Evolutionary conservation across 2,329 filamentous ascomycete species (phyloP).

Genomic region (Claviceps fusiformis): DNA sequence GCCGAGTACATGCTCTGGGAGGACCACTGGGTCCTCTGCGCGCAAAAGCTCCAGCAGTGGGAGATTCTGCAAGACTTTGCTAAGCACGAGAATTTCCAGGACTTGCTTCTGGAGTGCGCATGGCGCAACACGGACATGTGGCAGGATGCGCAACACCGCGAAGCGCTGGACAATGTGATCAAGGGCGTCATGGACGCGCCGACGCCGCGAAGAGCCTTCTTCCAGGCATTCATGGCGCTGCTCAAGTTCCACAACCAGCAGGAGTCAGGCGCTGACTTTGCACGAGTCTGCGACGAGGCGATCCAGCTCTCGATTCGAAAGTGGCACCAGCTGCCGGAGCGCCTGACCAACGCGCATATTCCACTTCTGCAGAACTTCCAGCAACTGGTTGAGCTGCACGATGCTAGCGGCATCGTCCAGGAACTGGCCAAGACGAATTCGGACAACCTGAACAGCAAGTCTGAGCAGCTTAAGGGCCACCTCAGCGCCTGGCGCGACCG

Average conservation of each 20-base stretch:
- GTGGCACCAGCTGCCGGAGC: conserved; percentile 94
- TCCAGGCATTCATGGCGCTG: conserved; percentile 95
- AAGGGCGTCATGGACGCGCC: conserved; percentile 97
- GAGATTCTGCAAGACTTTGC: conserved; percentile 95
- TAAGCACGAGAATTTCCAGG: conserved; percentile 97
- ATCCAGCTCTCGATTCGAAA: conserved; percentile 95
- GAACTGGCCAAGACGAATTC: conserved; percentile 77
- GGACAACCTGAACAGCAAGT: conserved; percentile 81
- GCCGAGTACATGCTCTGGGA: conserved; percentile 99
- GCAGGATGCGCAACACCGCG: conserved; percentile 72
- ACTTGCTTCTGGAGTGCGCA: conserved; percentile 84
- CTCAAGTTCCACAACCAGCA: conserved; percentile 88
- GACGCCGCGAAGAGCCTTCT: conserved; percentile 85
- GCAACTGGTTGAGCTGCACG: conserved; percentile 90
- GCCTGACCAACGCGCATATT: conserved; percentile 89
- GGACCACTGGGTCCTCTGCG: conserved; percentile 96
- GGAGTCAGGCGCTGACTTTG: conserved; percentile 68
- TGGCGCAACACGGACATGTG: conserved; percentile 96
- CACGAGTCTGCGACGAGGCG: conserved; percentile 84
- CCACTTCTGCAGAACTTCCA: conserved; percentile 96
- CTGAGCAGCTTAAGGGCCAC: conserved; percentile 85
- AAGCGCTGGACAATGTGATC: conserved; percentile 83
- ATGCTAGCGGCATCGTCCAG: conserved; percentile 90
- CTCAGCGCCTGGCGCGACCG: conserved; percentile 92
- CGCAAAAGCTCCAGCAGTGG: conserved; percentile 97